Base-by-base conservation (phyloP, 2,329 filamentous ascomycete genomes). In the Scedosporium boydii region DNA sequence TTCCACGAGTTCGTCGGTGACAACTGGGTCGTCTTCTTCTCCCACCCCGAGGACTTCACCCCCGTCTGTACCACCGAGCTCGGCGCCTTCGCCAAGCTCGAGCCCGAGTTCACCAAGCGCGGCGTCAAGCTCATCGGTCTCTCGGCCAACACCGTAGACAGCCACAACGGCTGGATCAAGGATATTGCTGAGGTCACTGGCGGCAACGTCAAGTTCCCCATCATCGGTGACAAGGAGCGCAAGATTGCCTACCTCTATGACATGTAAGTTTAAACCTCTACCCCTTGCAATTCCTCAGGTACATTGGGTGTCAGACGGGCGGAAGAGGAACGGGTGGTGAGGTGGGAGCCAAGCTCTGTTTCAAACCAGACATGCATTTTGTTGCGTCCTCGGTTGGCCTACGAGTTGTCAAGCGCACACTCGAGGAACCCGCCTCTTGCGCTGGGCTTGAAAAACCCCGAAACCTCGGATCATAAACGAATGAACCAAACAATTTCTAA, bases 11-110 rank as follows among this genome's bases (percentile, higher is more conserved):
- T 89, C 78, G 83, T 93, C 67, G 87, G 86, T 71, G 81, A 88
- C 80, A 87, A 83, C 71, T 93, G 90, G 90, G 86, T 88, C 64
- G 84, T 95, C 67, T 81, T 95, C 69, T 93, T 95, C 82, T 91
- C 88, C 38, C 90, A 93, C 79, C 90, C 90, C 3, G 88, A 88
- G 75, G 93, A 96, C 77, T 96, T 90, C 82, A 96, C 93, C 1
- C 93, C 93, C 62, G 93, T 96, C 64, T 97, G 93, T 83, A 97
- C 93, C 67, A 97, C 92, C 62, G 93, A 97, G 80, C 88, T 97
- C 66, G 93, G 92, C 66, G 92, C 92, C 64, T 96, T 97, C 71
- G 90, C 92, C 69, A 95, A 93, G 78, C 83, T 96, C 66, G 87
- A 91, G 80, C 85, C 87, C 70, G 91, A 96, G 77, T 96, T 97